phyloP scores from a whole-genome alignment of 1,284 basidiomycete genomes.

The Exobasidium rhododendri region DNA sequence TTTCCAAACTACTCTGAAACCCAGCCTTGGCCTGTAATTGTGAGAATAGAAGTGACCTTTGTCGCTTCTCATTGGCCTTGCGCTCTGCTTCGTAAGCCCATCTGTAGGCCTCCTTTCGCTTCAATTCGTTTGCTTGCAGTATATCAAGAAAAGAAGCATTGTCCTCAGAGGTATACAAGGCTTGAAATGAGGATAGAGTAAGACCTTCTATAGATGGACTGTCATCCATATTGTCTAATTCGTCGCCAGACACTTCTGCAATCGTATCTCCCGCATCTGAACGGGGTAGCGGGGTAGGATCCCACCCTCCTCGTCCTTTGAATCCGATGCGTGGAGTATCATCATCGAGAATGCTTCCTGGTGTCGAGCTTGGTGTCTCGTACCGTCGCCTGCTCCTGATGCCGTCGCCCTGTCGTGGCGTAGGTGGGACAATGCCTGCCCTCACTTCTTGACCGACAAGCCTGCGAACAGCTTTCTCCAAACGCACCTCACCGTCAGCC shows the following conservation, averaged over 20 bases:
- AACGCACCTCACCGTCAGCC: slow-evolving; percentile 17
- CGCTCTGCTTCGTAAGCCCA: slow-evolving; percentile 40
- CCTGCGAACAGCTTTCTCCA: slow-evolving; percentile 21
- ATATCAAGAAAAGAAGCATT: slow-evolving; percentile 49
- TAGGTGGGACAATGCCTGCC: slow-evolving; percentile 16
- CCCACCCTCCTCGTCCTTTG: neutral
- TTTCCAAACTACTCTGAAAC: neutral
- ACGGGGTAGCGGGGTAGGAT: neutral
- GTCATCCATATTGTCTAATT: slow-evolving; percentile 11
- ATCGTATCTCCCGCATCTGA: neutral
- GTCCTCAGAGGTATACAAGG: slow-evolving; percentile 49
- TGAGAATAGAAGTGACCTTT: neutral
- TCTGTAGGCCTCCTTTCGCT: slow-evolving; percentile 29
- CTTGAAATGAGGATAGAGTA: slow-evolving; percentile 38
- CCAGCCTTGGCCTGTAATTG: slow-evolving; percentile 6
- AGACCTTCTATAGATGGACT: slow-evolving; percentile 19
- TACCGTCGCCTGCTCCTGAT: slow-evolving; percentile 4
- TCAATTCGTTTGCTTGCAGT: slow-evolving; percentile 33
- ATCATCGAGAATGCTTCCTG: neutral
- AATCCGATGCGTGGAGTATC: neutral
- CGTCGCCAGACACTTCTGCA: neutral
- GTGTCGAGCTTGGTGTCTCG: slow-evolving; percentile 7
- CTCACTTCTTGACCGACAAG: slow-evolving; percentile 31
- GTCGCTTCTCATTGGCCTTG: slow-evolving; percentile 20
- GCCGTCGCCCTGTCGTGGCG: slow-evolving; percentile 11